Evolutionary conservation across 2,329 filamentous ascomycete species (phyloP), one percentile per base, ranked within the genome.

Genomic region (Aspergillus eucalypticola): DNA sequence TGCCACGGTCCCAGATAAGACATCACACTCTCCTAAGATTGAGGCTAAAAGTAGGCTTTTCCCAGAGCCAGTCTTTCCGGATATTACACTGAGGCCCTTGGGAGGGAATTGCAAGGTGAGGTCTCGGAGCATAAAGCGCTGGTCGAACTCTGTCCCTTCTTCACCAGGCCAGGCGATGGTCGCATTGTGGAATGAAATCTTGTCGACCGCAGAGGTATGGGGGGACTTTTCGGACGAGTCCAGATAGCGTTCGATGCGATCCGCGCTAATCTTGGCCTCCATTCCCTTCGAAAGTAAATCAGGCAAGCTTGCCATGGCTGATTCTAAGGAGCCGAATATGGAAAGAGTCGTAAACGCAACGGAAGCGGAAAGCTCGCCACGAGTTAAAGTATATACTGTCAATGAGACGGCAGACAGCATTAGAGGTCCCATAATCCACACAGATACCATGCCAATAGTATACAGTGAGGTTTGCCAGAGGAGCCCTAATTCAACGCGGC

Each of bases 331-430:
- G 61, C 85, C 86, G 74, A 95, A 91, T 68, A 89, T 89, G 39
- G 81, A 83, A 55, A 90, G 86, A 27, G 89, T 88, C 25, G 91
- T 91, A 66, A 95, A 95, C 2, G 91, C 91, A 10, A 93, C 83
- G 0, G 90, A 91, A 0, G 91, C 88, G 1, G 83, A 81, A 8
- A 95, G 79, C 0, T 80, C 78, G 4, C 87, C 87, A 64, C 91
- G 75, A 0, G 90, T 66, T 8, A 84, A 64, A 2, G 89, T 86
- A 69, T 93, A 93, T 0, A 87, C 83, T 2, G 87, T 83, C 2
- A 95, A 79, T 0, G 90, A 88, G 8, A 88, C 84, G 3, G 89
- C 90, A 6, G 90, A 86, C 3, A 95, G 82, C 62, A 91, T 79
- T 23, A 94, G 85, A 0, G 90, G 90, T 50, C 87, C 89, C 32